Evolutionary conservation across 306 rosid species (phyloP).

Genomic region (Acacia acuminata): DNA sequence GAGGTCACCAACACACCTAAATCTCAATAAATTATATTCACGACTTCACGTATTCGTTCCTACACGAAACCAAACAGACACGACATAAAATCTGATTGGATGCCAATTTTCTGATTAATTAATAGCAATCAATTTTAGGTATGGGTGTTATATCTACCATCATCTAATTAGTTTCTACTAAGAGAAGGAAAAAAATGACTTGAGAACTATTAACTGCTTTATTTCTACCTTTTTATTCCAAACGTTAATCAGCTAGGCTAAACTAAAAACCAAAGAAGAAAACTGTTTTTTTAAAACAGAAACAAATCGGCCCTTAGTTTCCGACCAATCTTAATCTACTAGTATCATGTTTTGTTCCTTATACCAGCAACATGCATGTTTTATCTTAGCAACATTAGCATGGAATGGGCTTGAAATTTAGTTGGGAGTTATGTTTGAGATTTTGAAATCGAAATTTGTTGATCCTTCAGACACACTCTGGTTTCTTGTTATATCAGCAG

Average conservation of each 20-base stretch:
- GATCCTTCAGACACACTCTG: too few species aligned
- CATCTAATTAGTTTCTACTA: conserved; percentile 30
- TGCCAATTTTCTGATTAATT: not conserved
- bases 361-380: not conserved
- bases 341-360: not conserved
- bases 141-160: conserved; percentile 57
- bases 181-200: too few species aligned
- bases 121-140: conserved; percentile 52
- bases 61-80: conserved; percentile 43
- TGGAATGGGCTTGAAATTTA: not conserved
- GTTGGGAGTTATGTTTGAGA: too few species aligned
- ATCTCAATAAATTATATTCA: conserved; percentile 26
- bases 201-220: not conserved
- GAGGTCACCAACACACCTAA: conserved; percentile 35
- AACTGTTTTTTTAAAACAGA: too few species aligned
- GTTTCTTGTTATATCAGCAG: too few species aligned
- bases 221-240: not conserved
- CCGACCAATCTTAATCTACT: not conserved
- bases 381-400: not conserved
- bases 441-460: too few species aligned
- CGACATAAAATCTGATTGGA: conserved; percentile 25
- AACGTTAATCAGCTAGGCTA: not conserved
- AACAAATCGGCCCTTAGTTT: not conserved
- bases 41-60: conserved; percentile 51
- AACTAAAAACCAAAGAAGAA: not conserved